Percentiles rank a stretch among this genome's conserved stretches.
phyloP scores from a whole-genome alignment of 78 protist genomes.

The Cavenderia fasciculata region DNA sequence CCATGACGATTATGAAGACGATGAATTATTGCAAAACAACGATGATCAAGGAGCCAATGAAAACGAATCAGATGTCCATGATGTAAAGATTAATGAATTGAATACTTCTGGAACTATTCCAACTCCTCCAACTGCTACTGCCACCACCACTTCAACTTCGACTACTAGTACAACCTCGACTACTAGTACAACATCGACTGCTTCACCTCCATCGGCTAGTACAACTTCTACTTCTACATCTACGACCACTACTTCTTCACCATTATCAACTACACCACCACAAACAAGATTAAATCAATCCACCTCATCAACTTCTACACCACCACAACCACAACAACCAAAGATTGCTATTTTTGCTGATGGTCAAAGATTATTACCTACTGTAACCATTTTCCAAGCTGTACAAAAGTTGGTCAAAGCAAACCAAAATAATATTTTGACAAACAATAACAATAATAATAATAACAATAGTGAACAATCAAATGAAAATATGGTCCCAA shows the following conservation, averaged over 20 bases:
- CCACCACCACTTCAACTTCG: neutral
- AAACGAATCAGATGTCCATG: conserved; percentile 62
- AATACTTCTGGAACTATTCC: conserved; percentile 14
- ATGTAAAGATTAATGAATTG: conserved; percentile 43
- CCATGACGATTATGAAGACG: conserved; percentile 61
- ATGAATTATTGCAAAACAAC: conserved; percentile 33
- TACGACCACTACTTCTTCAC: neutral
- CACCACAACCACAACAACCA: neutral
- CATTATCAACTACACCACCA: conserved; percentile 40
- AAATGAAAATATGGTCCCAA: conserved; percentile 29
- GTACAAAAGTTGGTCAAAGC: conserved; percentile 50
- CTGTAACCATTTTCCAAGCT: conserved; percentile 60
- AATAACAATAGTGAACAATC: neutral
- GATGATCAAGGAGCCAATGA: conserved; percentile 33
- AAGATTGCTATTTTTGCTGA: conserved; percentile 57
- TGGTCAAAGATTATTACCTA: conserved; percentile 52
- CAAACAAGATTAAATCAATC: neutral
- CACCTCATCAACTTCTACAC: neutral
- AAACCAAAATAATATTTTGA: neutral
- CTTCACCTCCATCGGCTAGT: neutral
- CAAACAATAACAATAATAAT: conserved; percentile 19
- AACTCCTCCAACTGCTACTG: neutral
- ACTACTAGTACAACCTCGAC: conserved; percentile 10
- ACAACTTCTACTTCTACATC: neutral
- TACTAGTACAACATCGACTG: neutral